A percentile compares a stretch with the other conserved stretches of the same genome.
Evolutionary conservation across 2,329 filamentous ascomycete genomes (phyloP).

Genomic region (Phialophora tarda): DNA sequence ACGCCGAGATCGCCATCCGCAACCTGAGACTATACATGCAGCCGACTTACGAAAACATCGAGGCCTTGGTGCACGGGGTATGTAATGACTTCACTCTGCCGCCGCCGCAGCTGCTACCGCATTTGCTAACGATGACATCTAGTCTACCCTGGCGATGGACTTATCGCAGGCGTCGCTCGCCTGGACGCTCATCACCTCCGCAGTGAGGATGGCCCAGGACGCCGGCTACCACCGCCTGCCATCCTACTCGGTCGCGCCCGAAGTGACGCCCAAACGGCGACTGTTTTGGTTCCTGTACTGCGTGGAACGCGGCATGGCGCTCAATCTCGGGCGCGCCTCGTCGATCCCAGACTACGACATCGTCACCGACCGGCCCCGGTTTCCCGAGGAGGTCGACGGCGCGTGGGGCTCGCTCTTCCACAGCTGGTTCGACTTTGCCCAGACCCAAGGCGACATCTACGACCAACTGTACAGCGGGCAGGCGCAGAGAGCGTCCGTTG

Average conservation of each 20-base stretch:
- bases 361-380: slow-evolving; percentile 50
- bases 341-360: slow-evolving; percentile 67
- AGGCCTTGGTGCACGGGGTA: slow-evolving; percentile 65
- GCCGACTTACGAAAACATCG: slow-evolving; percentile 61
- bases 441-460: slow-evolving; percentile 65
- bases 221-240: slow-evolving; percentile 64
- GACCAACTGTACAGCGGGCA: slow-evolving; percentile 59
- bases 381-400: slow-evolving; percentile 43
- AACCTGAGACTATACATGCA: slow-evolving; percentile 63
- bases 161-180: slow-evolving; percentile 66
- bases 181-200: slow-evolving; percentile 67
- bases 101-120: neutral
- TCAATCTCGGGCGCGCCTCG: slow-evolving; percentile 65
- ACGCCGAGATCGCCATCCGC: slow-evolving; percentile 53
- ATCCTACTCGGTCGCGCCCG: slow-evolving; percentile 37
- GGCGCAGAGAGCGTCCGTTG: slow-evolving; percentile 47
- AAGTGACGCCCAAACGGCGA: slow-evolving; percentile 40
- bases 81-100: slow-evolving; percentile 36
- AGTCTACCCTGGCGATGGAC: slow-evolving; percentile 68
- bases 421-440: slow-evolving; percentile 62
- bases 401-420: slow-evolving; percentile 57
- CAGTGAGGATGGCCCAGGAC: slow-evolving; percentile 65
- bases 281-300: slow-evolving; percentile 67
- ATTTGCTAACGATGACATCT: neutral
- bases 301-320: slow-evolving; percentile 63